Evolutionary conservation across 169 alveolate genomes (phyloP).

Genomic region (Sarcocystis neurona): DNA sequence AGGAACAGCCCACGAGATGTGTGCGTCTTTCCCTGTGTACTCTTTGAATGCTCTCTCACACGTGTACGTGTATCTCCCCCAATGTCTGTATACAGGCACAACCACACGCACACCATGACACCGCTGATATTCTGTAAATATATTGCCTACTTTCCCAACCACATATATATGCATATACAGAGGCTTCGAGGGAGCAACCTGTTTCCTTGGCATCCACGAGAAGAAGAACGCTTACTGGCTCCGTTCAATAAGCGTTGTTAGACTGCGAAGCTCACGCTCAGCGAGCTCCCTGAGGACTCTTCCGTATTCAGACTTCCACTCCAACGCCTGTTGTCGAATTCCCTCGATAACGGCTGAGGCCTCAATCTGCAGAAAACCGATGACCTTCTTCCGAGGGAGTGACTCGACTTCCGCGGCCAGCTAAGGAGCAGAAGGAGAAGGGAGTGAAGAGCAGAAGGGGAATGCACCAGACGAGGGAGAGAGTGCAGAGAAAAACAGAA

Average conservation of each 20-base stretch:
- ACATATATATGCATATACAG: no score
- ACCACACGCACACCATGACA: no score
- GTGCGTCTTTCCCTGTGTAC: no score
- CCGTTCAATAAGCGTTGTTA: conserved; percentile 30
- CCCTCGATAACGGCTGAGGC: conserved; percentile 70
- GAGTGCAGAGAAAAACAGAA: no score
- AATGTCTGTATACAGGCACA: no score
- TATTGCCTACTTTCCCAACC: no score
- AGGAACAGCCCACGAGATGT: no score
- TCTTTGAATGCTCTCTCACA: no score
- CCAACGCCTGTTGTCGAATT: conserved; percentile 72
- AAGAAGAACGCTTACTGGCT: conserved; percentile 43
- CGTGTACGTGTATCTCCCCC: no score
- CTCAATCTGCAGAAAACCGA: conserved; percentile 74
- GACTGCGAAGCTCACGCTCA: conserved; percentile 46
- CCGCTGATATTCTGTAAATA: no score
- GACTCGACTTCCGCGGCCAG: conserved; percentile 62
- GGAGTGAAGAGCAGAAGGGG: background rate
- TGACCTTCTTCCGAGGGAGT: conserved; percentile 53
- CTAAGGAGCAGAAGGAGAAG: conserved; percentile 17
- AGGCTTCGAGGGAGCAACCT: background rate
- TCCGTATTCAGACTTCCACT: conserved; percentile 70
- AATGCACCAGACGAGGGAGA: background rate
- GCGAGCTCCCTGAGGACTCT: conserved; percentile 67
- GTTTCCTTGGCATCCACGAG: background rate